These are phyloP conservation scores for Glaciozyma antarctica DNA, from an alignment of 768 basidiomycete genomes.

Conservation along the genomic window DNA sequence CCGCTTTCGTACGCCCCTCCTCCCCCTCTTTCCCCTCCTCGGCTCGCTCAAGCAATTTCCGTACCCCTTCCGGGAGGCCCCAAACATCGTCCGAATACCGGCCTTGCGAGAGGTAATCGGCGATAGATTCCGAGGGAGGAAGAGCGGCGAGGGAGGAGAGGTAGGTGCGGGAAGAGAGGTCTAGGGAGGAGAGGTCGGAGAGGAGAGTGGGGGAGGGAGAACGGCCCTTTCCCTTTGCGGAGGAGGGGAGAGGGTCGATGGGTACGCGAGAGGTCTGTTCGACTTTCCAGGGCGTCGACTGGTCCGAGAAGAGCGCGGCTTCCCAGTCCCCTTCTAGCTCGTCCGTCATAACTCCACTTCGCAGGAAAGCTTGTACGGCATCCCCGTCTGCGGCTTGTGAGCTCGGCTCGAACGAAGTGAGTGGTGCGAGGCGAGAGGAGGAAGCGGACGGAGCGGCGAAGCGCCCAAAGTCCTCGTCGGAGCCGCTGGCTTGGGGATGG, in stretches of 20 bases:
- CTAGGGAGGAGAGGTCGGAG: constrained; percentile 20
- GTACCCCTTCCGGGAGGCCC: constrained; percentile 8
- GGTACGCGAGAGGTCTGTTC: not conserved
- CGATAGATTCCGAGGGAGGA: constrained; percentile 4
- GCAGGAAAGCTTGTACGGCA: no score
- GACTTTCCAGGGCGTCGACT: not conserved
- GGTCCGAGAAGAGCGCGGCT: constrained; percentile 2
- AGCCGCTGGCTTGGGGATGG: not conserved
- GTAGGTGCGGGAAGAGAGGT: constrained; percentile 17
- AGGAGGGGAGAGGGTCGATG: constrained; percentile 10
- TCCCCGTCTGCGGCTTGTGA: no score
- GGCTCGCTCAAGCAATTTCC: constrained; percentile 7
- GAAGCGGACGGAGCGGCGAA: not conserved
- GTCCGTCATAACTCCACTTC: not conserved
- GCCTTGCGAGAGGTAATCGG: constrained; percentile 10
- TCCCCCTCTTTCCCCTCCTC: not conserved
- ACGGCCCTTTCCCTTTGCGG: not conserved
- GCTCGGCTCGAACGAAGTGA: not conserved
- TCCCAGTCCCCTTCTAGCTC: constrained; percentile 22
- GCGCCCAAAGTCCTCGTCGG: constrained; percentile 9
- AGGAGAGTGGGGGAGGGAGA: constrained; percentile 11
- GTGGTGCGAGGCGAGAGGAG: not conserved
- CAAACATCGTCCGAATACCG: constrained; percentile 24
- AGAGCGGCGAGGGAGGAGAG: constrained; percentile 22
- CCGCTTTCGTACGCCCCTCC: constrained; percentile 9